These are phyloP conservation scores for Ceraceosorus guamensis DNA, from an alignment of 1,284 basidiomycete genomes.

Conservation along the genomic window DNA sequence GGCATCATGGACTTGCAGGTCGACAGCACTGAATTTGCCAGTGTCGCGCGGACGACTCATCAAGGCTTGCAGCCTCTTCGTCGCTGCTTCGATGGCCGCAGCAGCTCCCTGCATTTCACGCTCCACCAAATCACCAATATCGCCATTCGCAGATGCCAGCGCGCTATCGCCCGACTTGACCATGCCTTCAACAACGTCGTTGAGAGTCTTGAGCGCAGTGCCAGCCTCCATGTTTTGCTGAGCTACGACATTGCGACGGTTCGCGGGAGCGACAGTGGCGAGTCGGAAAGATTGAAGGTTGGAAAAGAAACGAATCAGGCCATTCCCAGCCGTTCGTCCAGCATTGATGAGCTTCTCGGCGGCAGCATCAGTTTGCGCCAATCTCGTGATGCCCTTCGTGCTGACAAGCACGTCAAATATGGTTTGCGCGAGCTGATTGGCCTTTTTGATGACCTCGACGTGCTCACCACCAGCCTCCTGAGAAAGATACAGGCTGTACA, in stretches of 20 bases:
- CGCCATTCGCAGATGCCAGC: slow-evolving; percentile 72
- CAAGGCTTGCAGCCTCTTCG: slow-evolving; percentile 77
- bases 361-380: slow-evolving; percentile 81
- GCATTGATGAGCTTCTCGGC: slow-evolving; percentile 78
- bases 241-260: slow-evolving; percentile 79
- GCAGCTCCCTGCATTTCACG: slow-evolving; percentile 93
- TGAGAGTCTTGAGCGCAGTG: slow-evolving; percentile 71
- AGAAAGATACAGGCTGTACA: slow-evolving; percentile 85
- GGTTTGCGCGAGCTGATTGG: slow-evolving; percentile 91
- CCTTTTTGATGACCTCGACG: slow-evolving; percentile 95
- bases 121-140: slow-evolving; percentile 93
- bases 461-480: slow-evolving; percentile 85
- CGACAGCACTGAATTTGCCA: slow-evolving; percentile 74
- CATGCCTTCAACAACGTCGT: slow-evolving; percentile 75
- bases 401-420: slow-evolving; percentile 84
- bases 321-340: slow-evolving; percentile 80
- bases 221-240: slow-evolving; percentile 82
- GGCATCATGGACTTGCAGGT: slow-evolving; percentile 94
- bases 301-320: slow-evolving; percentile 83
- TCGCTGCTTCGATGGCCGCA: slow-evolving; percentile 85
- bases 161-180: slow-evolving; percentile 76
- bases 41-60: slow-evolving; percentile 81
- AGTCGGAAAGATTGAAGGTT: slow-evolving; percentile 94
- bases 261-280: slow-evolving; percentile 53
- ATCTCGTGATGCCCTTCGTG: slow-evolving; percentile 88